Evolutionary conservation across 768 basidiomycete species (phyloP), one percentile per base, ranked within the genome.

Genomic region (Russula compacta): DNA sequence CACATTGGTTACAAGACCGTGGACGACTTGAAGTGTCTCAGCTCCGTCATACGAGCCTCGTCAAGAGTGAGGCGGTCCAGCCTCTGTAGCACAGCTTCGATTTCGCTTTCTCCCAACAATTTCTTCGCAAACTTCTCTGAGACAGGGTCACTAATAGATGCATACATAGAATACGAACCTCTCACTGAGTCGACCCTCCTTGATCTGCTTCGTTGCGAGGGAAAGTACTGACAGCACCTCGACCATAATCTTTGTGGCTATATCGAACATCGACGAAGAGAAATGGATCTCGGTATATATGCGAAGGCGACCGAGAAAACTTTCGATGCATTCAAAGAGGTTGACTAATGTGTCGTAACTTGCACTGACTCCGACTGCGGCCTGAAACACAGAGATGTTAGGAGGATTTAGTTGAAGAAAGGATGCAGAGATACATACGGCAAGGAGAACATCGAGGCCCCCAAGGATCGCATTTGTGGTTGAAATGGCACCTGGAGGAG

Each of bases 151-250:
- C n/a, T n/a, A n/a, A n/a, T n/a, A n/a, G n/a, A 4, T 3, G 53
- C 6, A 17, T 19, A n/a, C n/a, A n/a, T n/a, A n/a, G n/a, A n/a
- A n/a, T n/a, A n/a, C n/a, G n/a, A n/a, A n/a, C n/a, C n/a, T n/a
- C 59, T 48, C n/a, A 60, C 59, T 53, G 12, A 60, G 6, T 4
- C 52, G 29, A 0, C 59, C 59, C 10, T 60, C 36, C 7, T 58
- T 42, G 7, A 58, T 44, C 9, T n/a, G n/a, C n/a, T n/a, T n/a
- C n/a, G n/a, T n/a, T n/a, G n/a, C n/a, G n/a, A n/a, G n/a, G n/a
- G n/a, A 19, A 47, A 47, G 46, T 6, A 47, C 46, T 0, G 46
- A 47, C 12, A 47, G 46, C 15, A 47, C 3, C 8, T 47, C 24
- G 1, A 47, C 46, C 46, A 24, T 47, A 0, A 47, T 47, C 24